Percentiles rank a stretch among this genome's conserved stretches.
Conservation (phyloP, 495 filamentous ascomycete species). For the Neurospora sp. region DNA sequence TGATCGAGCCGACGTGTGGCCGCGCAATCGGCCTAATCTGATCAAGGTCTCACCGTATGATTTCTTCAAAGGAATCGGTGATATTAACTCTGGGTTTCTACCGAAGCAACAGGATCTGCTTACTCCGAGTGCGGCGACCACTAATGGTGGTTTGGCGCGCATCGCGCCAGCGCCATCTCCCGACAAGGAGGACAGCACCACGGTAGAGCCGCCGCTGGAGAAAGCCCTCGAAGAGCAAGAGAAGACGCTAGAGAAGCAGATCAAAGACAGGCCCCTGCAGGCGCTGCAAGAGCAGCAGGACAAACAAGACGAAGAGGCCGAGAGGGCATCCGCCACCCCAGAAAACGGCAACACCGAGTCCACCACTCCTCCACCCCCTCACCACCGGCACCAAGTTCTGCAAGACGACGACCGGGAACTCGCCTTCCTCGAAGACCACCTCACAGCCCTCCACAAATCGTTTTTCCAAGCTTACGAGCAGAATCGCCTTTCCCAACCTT, state of each 20-base stretch:
- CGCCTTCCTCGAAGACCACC: conserved; percentile 55
- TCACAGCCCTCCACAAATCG: conserved; percentile 59
- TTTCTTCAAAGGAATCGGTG: conserved; percentile 95
- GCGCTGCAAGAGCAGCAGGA: conserved; percentile 84
- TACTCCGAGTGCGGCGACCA: conserved; percentile 16
- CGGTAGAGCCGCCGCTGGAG: conserved; percentile 8
- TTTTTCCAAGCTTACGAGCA: conserved; percentile 74
- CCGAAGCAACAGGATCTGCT: conserved; percentile 76
- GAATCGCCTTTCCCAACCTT: conserved; percentile 1
- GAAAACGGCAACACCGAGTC: conserved; percentile 20
- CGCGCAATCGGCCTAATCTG: conserved; percentile 80
- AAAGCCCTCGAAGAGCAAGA: conserved; percentile 62
- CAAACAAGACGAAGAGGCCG: conserved; percentile 60
- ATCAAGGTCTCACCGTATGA: conserved; percentile 94
- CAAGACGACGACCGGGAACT: conserved; percentile 80
- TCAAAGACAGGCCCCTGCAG: conserved; percentile 75
- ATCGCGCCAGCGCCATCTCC: conserved; percentile 3
- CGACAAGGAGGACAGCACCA: conserved; percentile 6
- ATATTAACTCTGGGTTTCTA: conserved; percentile 97
- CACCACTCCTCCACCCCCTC: conserved; percentile 26
- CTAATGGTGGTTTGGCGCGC: conserved; percentile 4
- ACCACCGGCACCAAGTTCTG: conserved; percentile 62
- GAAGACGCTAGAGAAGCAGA: conserved; percentile 75
- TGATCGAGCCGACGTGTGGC: conserved; percentile 96
- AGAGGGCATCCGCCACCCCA: conserved; percentile 35